Conservation (phyloP, 495 filamentous ascomycete genomes). For the Aspergillus homomorphus region DNA sequence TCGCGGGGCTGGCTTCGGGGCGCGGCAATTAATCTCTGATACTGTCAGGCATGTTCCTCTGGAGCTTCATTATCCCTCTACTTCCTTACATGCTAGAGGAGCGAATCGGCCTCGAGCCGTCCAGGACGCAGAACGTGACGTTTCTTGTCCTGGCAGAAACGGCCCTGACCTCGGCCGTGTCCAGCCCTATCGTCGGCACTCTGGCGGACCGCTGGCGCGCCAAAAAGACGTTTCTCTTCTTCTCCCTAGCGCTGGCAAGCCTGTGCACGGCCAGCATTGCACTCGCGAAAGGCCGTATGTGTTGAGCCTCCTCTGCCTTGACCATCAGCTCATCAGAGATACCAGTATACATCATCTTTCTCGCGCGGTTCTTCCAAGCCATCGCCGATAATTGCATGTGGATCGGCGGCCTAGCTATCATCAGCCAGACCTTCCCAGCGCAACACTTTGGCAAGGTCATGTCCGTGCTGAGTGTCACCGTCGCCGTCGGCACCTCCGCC, state of each 20-base stretch:
- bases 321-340: neutral
- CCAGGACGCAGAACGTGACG: slow-evolving; percentile 20
- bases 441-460: slow-evolving; percentile 32
- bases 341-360: slow-evolving; percentile 13
- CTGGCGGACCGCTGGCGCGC: slow-evolving; percentile 20
- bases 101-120: slow-evolving; percentile 19
- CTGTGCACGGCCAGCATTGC: slow-evolving; percentile 19
- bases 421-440: slow-evolving; percentile 28
- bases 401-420: slow-evolving; percentile 31
- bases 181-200: slow-evolving; percentile 21
- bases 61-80: slow-evolving; percentile 27
- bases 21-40: neutral
- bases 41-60: slow-evolving; percentile 8
- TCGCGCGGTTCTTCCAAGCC: slow-evolving; percentile 29
- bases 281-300: slow-evolving; percentile 11
- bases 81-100: slow-evolving; percentile 25
- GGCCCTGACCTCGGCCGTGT: slow-evolving; percentile 18
- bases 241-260: slow-evolving; percentile 17
- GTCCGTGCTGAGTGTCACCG: slow-evolving; percentile 15
- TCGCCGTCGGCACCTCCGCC: slow-evolving; percentile 19
- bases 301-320: slow-evolving; percentile 10
- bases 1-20: neutral
- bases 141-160: slow-evolving; percentile 23
- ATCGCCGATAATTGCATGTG: slow-evolving; percentile 27
- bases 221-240: slow-evolving; percentile 22